Conservation (phyloP, 2,329 filamentous ascomycete genomes). For the Pseudogymnoascus sp. region DNA sequence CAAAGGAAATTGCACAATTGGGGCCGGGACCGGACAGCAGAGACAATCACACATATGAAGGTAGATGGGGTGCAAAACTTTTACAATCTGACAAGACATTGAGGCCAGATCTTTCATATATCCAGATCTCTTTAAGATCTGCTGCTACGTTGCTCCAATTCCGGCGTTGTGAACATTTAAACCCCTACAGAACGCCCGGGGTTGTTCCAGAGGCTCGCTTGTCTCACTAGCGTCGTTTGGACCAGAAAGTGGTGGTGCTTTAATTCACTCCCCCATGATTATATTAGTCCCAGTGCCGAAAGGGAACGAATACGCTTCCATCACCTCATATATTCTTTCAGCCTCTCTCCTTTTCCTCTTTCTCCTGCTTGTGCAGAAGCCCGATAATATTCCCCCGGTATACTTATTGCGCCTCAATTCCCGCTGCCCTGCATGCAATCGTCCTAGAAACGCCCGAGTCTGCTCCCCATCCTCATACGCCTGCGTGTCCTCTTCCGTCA, state of each 20-base stretch:
- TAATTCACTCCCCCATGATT: constrained; percentile 4
- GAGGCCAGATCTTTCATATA: background rate
- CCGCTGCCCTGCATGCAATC: constrained; percentile 8
- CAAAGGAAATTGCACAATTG: background rate
- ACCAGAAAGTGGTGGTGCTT: constrained; percentile 6
- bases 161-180: background rate
- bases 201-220: constrained; percentile 9
- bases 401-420: constrained; percentile 8
- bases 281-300: constrained; percentile 4
- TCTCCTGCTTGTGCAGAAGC: constrained; percentile 8
- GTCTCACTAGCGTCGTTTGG: constrained; percentile 2
- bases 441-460: constrained; percentile 5
- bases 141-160: background rate
- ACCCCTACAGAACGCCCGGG: constrained; percentile 4
- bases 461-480: constrained; percentile 4
- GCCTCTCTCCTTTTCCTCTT: constrained; percentile 3
- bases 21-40: background rate
- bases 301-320: constrained; percentile 7
- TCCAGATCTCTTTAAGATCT: background rate
- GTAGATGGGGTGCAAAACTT: background rate
- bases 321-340: constrained; percentile 8
- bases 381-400: constrained; percentile 1
- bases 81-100: background rate
- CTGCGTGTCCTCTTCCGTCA: constrained; percentile 8
- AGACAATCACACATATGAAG: background rate